Evolutionary conservation across 2,329 filamentous ascomycete species (phyloP), one percentile per base, ranked within the genome.

Genomic region (Alternaria viburni): DNA sequence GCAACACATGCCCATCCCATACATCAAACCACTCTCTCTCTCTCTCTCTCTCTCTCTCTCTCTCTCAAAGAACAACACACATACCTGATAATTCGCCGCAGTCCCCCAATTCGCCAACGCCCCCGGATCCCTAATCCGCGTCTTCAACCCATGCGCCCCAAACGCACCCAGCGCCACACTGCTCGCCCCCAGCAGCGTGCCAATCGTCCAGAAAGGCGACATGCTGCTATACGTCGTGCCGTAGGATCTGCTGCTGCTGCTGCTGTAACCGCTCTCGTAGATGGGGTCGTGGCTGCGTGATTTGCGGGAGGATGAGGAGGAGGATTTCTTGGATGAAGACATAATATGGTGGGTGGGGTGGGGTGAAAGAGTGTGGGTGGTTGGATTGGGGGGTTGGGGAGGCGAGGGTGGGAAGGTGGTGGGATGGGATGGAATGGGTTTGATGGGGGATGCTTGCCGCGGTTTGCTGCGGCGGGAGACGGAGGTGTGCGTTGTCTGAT

Each of bases 81-180:
- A 41, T 41, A 89, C 88, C 80, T 90, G 89, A 70, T 91, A 91
- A 44, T 91, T 88, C 3, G 89, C 89, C 2, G 89, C 89, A 0
- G 89, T 91, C 11, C 79, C 77, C 85, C 88, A 91, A 74, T 83
- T 90, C 6, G 87, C 85, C 44, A 91, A 77, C 64, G 84, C 84
- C 12, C 82, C 77, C 4, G 89, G 88, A 68, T 90, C 88, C 10
- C 84, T 73, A 72, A 90, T 87, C 67, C 82, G 81, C 62, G 84
- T 84, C 80, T 90, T 90, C 44, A 91, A 81, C 11, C 89, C 89
- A 74, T 91, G 89, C 12, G 89, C 88, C 36, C 89, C 89, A 77
- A 91, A 91, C 0, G 89, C 89, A 30, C 89, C 89, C 59, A 90
- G 76, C 15, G 82, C 82, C 52, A 91, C 89, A 73, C 86, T 85